Conservation (phyloP, 2,329 filamentous ascomycete species). For the Trichoderma arundinaceum region DNA sequence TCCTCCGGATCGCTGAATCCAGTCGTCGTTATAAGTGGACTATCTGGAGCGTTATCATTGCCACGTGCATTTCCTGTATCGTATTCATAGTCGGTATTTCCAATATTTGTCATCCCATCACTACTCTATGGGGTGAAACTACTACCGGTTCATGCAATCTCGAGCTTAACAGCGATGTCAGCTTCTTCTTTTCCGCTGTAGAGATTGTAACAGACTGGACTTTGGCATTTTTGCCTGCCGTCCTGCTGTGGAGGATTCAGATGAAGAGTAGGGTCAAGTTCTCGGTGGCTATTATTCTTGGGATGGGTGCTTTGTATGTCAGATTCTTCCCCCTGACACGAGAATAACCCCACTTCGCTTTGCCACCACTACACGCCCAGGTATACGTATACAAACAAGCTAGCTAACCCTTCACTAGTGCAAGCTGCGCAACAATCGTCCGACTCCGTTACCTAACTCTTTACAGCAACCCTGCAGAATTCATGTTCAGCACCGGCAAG, state of each 20-base stretch:
- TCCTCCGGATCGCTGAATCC: conserved; percentile 21
- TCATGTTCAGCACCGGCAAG: conserved; percentile 24
- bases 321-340: not conserved
- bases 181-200: conserved; percentile 24
- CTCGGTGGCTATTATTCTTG: conserved; percentile 21
- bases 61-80: conserved; percentile 23
- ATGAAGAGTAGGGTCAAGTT: conserved; percentile 26
- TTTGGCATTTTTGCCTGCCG: conserved; percentile 11
- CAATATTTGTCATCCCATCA: conserved; percentile 29
- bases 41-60: conserved; percentile 23
- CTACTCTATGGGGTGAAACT: conserved; percentile 24
- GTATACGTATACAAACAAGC: not conserved
- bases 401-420: conserved; percentile 17
- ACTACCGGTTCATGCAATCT: conserved; percentile 22
- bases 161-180: conserved; percentile 22
- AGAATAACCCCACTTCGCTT: too few relatives aligned
- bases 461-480: conserved; percentile 24
- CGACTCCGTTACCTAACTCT: conserved; percentile 26
- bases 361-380: not conserved
- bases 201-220: conserved; percentile 26
- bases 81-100: conserved; percentile 25
- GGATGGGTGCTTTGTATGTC: conserved; percentile 28
- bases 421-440: conserved; percentile 27
- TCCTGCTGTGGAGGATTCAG: conserved; percentile 19
- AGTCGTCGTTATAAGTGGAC: conserved; percentile 20